Evolutionary conservation across 176 grass and related monocot species (phyloP).

Genomic region (Avena atlantica): DNA sequence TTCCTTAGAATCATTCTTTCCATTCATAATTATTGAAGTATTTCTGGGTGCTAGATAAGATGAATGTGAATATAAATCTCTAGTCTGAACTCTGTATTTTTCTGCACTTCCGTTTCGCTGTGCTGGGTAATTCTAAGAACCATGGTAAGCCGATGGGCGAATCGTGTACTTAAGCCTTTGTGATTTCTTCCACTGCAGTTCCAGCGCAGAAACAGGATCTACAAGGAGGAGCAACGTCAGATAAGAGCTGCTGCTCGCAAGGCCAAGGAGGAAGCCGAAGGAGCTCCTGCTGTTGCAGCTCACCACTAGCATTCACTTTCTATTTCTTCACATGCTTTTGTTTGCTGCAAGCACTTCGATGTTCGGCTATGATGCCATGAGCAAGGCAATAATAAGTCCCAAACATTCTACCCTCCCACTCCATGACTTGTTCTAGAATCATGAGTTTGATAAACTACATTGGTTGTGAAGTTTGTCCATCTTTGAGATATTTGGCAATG

Average conservation of each 20-base stretch:
- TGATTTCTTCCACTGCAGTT: conserved; percentile 62
- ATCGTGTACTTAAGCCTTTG: conserved; percentile 8
- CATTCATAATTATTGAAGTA: not conserved
- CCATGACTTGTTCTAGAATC: conserved; percentile 34
- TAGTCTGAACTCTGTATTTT: not conserved
- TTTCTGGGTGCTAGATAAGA: not conserved
- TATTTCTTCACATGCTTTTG: conserved; percentile 29
- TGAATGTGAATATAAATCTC: not conserved
- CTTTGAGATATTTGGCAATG: conserved; percentile 28
- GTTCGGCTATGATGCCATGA: conserved; percentile 43
- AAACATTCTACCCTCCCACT: conserved; percentile 4
- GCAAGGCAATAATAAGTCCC: conserved; percentile 59
- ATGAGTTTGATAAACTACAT: conserved; percentile 10
- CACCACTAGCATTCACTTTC: conserved; percentile 54
- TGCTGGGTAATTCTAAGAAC: not conserved
- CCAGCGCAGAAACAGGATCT: conserved; percentile 94
- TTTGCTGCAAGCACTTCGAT: conserved; percentile 37
- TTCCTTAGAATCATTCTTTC: not conserved
- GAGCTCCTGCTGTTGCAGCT: conserved; percentile 42
- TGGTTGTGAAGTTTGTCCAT: conserved; percentile 28
- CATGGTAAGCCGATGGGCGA: not conserved
- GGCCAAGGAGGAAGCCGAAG: conserved; percentile 69
- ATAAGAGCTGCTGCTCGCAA: conserved; percentile 68
- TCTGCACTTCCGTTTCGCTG: conserved; percentile 15
- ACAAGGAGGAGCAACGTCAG: conserved; percentile 98